A percentile compares a stretch with the other conserved stretches of the same genome.
phyloP scores from a whole-genome alignment of 208 protist genomes.

The Balamuthia mandrillaris region DNA sequence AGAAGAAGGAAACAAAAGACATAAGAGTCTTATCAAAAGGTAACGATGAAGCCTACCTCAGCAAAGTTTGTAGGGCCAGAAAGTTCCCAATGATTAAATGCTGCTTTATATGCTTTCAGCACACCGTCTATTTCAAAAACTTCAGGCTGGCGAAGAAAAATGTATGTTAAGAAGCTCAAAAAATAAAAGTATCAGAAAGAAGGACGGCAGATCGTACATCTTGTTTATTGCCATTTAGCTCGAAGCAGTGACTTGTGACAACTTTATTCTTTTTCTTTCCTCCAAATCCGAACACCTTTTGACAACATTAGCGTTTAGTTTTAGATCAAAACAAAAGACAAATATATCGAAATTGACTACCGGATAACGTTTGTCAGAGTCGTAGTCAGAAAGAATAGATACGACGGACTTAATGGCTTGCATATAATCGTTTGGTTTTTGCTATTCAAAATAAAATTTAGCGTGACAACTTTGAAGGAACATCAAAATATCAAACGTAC shows the following conservation, averaged over 20 bases:
- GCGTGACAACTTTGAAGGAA: not conserved
- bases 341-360: not conserved
- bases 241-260: conserved; percentile 28
- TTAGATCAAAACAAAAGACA: not conserved
- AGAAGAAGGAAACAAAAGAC: not conserved
- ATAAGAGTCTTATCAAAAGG: not conserved
- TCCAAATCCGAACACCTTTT: conserved; percentile 42
- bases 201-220: not conserved
- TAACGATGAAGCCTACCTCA: not conserved
- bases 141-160: not conserved
- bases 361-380: conserved; percentile 40
- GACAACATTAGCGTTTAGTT: not conserved
- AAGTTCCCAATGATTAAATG: conserved; percentile 27
- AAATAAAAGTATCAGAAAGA: not conserved
- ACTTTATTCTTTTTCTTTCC: not conserved
- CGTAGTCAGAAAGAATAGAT: conserved; percentile 46
- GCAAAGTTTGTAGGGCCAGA: conserved; percentile 38
- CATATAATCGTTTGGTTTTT: conserved; percentile 43
- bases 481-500: not conserved
- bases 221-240: conserved; percentile 12
- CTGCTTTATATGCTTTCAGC: not conserved
- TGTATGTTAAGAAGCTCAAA: not conserved
- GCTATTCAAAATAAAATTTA: not conserved
- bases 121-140: conserved; percentile 19
- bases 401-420: conserved; percentile 35